Evolutionary conservation across 176 grass and related monocot genomes (phyloP), one percentile per base, ranked within the genome.

Genomic region (Hordeum marinum): DNA sequence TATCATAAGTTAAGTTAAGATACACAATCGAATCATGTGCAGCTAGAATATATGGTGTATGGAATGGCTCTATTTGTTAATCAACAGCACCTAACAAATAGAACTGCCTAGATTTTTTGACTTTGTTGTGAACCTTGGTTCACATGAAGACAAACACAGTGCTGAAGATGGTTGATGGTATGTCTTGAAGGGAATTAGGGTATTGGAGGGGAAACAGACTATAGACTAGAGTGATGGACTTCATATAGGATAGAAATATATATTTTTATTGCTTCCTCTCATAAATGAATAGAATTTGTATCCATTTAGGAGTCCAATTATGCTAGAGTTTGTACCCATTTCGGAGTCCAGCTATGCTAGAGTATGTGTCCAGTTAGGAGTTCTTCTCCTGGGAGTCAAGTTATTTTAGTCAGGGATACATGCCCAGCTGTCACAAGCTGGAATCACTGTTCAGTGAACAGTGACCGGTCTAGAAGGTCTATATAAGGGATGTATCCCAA

Each of bases 11-110:
- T 20, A 70, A 87, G 36, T 66, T 75, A 80, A 41, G 8, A 48
- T 41, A 83, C 21, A 36, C 34, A 15, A 37, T 46, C 45, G 7
- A 77, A 86, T 72, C 36, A 24, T 59, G 25, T 27, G 26, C 79
- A 79, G 42, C 42, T 40, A 66, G 29, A 29, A 72, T 74, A 58
- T 58, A 18, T 63, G 24, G 66, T 58, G 12, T 35, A 58, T 72
- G 40, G 20, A 72, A 34, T 76, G 12, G 41, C 52, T 86, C 25
- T 73, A 62, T 17, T 25, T 25, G 58, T 71, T 90, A 60, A 80
- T 72, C 50, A 73, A 50, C 50, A 74, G 26, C 34, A 66, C 76
- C 31, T 61, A 59, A 35, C 6, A 14, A 70, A 70, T 90, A 48
- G 14, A 85, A 55, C 52, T 13, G 20, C 0, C 40, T 68, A 17